Base-by-base conservation (phyloP, 257 asterid species). In the Solanum arcanum region DNA sequence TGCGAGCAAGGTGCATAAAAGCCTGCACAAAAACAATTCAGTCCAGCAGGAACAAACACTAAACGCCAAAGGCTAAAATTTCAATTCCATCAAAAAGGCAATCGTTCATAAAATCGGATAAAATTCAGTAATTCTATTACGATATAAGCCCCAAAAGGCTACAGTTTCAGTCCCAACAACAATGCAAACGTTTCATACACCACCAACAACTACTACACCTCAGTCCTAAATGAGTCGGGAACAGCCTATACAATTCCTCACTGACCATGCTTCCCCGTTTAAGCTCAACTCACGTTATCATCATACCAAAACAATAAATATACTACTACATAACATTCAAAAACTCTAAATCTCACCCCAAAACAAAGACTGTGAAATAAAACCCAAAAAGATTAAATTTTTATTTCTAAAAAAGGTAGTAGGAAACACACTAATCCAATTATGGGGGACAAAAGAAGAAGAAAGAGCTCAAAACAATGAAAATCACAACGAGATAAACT, bases 1-100 rank as follows among this genome's bases (percentile, higher is more conserved):
- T 92, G 94, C 9, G 98, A 93, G 89, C 98, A 94, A 75, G 99
- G 99, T 74, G 99, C 96, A 90, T 89, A 94, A 89, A 91, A 97
- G 86, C 99, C 98, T 97, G 95, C 72, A 29, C 88, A 92, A 25
- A 87, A 33, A 87, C 47, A 47, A 87, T 86, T 80, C 35, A 46
- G 86, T 89, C 21, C 12, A 62, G 72, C 13, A 9, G 62, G 11
- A 78, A 78, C 66, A 78, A 46, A 46, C 66, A 46, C 66, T 78
- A 27, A 46, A 46, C 9, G 27, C 39, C 13, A 46, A 78, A 78
- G 14, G 41, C 84, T 27, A 46, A 25, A 8, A 76, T 7, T 77
- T 8, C 62, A 77, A 12, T 12, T 75, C 62, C 39, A 25, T 77
- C 83, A 42, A 25, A 6, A 77, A 44, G 83, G 39, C 31, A 44